Base-by-base conservation (phyloP, 2,329 filamentous ascomycete genomes). In the Fusarium scirpi region DNA sequence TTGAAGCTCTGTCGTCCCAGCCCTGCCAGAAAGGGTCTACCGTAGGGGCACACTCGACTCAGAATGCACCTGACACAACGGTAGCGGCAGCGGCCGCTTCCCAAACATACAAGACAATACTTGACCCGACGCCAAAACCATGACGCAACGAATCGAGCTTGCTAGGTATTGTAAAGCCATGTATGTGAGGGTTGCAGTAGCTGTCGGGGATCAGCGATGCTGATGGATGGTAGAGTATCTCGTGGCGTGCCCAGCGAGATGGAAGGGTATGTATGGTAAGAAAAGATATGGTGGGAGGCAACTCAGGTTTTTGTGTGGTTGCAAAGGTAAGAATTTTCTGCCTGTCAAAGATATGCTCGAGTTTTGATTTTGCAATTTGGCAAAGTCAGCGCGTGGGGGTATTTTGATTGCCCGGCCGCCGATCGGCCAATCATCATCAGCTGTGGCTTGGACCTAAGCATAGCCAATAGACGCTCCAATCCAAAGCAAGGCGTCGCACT, bases 351-450 rank as follows among this genome's bases (percentile, higher is more conserved):
- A 76, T 74, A 76, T 67, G 69, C 63, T 30, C 60, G 60, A 65
- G 70, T 71, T 76, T 76, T 73, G 68, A 73, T 69, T 76, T 76
- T 72, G 73, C 73, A 75, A 75, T 74, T 65, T 64, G 54, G 46
- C 56, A 72, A 67, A 70, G 73, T 75, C 72, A 75, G 72, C 74
- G 72, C 74, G 74, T 76, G 74, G 74, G 74, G 73, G 73, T 65
- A 47, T 40, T 72, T 49, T 62, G 62, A 61, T 70, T 67, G 59
- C 58, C 58, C 65, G 57, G 44, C 12, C 54, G 30, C 62, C 51
- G 30, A 40, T 41, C 13, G 38, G 8, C 65, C 64, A 68, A 62
- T 67, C 13, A 46, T 8, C 22, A 25, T 6, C 3, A 8, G n/a
- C 6, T 55, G n/a, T 54, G 46, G n/a, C 25, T 45, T 45, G 44